These are phyloP conservation scores for Neurospora sp. DNA, from an alignment of 495 filamentous ascomycete species.

Conservation along the genomic window DNA sequence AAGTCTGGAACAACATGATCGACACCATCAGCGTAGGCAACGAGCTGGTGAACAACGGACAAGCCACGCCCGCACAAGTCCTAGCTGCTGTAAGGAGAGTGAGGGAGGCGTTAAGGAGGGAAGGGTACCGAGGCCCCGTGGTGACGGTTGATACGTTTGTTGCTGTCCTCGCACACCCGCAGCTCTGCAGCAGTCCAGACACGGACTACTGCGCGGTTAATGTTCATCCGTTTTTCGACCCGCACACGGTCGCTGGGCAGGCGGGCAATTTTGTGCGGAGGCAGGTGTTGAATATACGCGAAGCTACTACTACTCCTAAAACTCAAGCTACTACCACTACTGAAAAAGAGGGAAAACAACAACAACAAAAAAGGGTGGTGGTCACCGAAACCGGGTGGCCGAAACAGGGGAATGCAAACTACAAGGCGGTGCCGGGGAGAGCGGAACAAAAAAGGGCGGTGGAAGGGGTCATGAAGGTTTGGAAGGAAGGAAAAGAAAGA, in stretches of 20 bases:
- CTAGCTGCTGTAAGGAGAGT: slow-evolving; percentile 9
- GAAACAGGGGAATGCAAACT: slow-evolving; percentile 50
- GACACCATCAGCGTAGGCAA: slow-evolving; percentile 72
- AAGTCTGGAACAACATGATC: slow-evolving; percentile 44
- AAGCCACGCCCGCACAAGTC: slow-evolving; percentile 41
- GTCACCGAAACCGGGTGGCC: slow-evolving; percentile 84
- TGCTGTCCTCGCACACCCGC: slow-evolving; percentile 52
- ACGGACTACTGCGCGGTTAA: slow-evolving; percentile 77
- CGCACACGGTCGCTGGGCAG: no score
- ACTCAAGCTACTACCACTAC: no score
- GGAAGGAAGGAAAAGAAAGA: slow-evolving; percentile 26
- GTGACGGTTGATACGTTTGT: slow-evolving; percentile 72
- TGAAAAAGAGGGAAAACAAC: slow-evolving; percentile 4
- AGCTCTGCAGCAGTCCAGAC: slow-evolving; percentile 47
- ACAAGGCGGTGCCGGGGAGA: slow-evolving; percentile 49
- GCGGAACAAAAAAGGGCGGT: slow-evolving; percentile 57
- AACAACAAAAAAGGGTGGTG: slow-evolving; percentile 28
- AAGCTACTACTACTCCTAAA: background rate
- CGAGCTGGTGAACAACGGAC: slow-evolving; percentile 60
- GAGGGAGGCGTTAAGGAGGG: no score
- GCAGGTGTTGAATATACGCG: no score
- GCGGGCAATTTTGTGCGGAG: no score
- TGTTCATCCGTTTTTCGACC: slow-evolving; percentile 76
- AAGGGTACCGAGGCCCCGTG: slow-evolving; percentile 62
- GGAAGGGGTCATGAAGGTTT: slow-evolving; percentile 45